phyloP scores from a whole-genome alignment of 805 yeast genomes.

The Isabelozyma rhagii region DNA sequence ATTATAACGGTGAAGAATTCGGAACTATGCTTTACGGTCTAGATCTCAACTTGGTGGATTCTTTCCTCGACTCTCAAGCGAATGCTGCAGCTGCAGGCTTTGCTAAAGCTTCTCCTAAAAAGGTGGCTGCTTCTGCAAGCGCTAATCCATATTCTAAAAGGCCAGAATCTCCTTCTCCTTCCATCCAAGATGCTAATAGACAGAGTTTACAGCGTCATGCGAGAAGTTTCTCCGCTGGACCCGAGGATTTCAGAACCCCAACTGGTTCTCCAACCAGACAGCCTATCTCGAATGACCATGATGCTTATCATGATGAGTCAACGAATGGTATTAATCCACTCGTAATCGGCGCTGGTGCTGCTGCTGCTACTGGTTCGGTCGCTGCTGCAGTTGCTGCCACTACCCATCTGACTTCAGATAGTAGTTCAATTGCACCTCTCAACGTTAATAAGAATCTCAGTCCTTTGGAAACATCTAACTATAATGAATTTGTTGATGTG shows the following conservation, averaged over 20 bases:
- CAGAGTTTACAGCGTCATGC: conserved; percentile 25
- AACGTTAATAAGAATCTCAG: background rate
- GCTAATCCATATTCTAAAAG: background rate
- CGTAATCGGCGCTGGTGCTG: conserved; percentile 2
- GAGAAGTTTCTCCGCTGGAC: conserved; percentile 35
- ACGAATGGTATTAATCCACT: background rate
- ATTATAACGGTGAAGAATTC: conserved; percentile 43
- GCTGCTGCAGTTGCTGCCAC: conserved; percentile 11
- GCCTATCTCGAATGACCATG: background rate
- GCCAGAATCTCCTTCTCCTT: conserved; percentile 1
- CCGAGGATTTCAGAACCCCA: conserved; percentile 29
- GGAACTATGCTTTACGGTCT: conserved; percentile 65
- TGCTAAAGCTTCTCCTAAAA: conserved; percentile 6
- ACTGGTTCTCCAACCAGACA: conserved; percentile 22
- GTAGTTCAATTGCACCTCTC: conserved; percentile 19
- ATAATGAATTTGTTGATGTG: conserved; percentile 28
- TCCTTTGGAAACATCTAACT: background rate
- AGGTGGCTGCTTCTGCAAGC: conserved; percentile 8
- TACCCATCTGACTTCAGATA: background rate
- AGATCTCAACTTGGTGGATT: conserved; percentile 47
- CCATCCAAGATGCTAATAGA: background rate
- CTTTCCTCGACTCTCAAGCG: conserved; percentile 17
- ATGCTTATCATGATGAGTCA: background rate
- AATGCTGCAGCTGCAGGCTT: conserved; percentile 14
- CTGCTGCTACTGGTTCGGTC: conserved; percentile 3